Percentiles rank a stretch among this genome's conserved stretches.
These are phyloP conservation scores for Collariella sp. DNA, from an alignment of 495 filamentous ascomycete species.

Conservation along the genomic window DNA sequence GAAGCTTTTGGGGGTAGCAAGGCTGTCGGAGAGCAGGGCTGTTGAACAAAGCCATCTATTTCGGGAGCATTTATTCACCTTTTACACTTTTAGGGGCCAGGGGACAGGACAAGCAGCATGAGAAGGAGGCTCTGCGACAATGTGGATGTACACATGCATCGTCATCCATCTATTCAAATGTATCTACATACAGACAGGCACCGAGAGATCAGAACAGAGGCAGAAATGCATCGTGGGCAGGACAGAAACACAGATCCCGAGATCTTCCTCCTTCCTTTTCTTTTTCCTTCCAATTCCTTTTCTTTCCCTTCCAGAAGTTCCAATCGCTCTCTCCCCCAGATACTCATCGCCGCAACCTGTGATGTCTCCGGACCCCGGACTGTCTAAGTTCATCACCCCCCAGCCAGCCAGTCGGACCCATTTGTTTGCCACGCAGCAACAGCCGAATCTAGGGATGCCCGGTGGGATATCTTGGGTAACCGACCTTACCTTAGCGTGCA, in stretches of 20 bases:
- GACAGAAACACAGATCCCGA: not conserved
- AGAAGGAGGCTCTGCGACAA: slow-evolving; percentile 3
- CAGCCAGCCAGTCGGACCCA: too few species aligned
- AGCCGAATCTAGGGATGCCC: not conserved
- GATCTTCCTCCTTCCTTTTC: not conserved
- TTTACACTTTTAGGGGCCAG: not conserved
- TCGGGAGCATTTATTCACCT: not conserved
- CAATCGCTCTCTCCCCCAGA: too few species aligned
- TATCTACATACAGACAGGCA: too few species aligned
- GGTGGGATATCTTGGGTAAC: not conserved
- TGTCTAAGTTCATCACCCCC: too few species aligned
- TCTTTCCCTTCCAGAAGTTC: too few species aligned
- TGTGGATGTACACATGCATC: slow-evolving; percentile 4
- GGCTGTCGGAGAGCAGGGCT: not conserved
- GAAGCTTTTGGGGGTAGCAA: not conserved
- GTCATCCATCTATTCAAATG: too few species aligned
- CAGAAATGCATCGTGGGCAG: not conserved
- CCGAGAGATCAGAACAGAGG: not conserved
- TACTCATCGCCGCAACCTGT: too few species aligned
- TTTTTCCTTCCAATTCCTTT: too few species aligned
- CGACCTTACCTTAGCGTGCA: too few species aligned
- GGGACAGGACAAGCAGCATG: not conserved
- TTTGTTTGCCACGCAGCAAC: not conserved
- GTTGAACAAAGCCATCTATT: slow-evolving; percentile 7
- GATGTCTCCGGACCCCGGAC: too few species aligned